Evolutionary conservation across 2,329 filamentous ascomycete genomes (phyloP).

Genomic region (Sporothrix brunneoviolacea): DNA sequence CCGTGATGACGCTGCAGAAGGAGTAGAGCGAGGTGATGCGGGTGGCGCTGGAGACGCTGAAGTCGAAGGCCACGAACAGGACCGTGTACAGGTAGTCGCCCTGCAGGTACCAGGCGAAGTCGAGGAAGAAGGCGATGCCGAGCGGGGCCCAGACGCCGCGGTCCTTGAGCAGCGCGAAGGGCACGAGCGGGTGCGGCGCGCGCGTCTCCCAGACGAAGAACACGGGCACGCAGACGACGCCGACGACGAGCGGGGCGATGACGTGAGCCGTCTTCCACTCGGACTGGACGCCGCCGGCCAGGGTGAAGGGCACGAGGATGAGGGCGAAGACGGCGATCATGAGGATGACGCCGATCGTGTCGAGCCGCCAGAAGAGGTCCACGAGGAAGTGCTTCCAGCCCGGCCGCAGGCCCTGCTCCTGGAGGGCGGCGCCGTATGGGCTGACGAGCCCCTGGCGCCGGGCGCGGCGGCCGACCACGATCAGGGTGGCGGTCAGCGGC

Average conservation of each 20-base stretch:
- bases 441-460: slow-evolving; percentile 42
- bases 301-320: slow-evolving; percentile 38
- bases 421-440: slow-evolving; percentile 9
- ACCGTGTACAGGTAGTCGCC: slow-evolving; percentile 59
- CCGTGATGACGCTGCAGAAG: slow-evolving; percentile 50
- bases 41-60: slow-evolving; percentile 48
- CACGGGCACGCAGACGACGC: slow-evolving; percentile 40
- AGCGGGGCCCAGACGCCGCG: slow-evolving; percentile 58
- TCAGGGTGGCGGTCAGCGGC: slow-evolving; percentile 38
- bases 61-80: slow-evolving; percentile 54
- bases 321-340: slow-evolving; percentile 41
- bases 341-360: slow-evolving; percentile 39
- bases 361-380: slow-evolving; percentile 41
- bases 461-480: slow-evolving; percentile 45
- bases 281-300: slow-evolving; percentile 36
- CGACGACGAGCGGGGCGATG: slow-evolving; percentile 39
- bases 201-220: slow-evolving; percentile 45
- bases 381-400: slow-evolving; percentile 20
- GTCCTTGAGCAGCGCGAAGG: slow-evolving; percentile 55
- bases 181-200: slow-evolving; percentile 48
- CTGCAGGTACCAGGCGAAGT: slow-evolving; percentile 57
- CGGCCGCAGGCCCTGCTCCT: slow-evolving; percentile 18
- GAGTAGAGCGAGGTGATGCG: slow-evolving; percentile 55
- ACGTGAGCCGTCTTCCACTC: slow-evolving; percentile 34
- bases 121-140: slow-evolving; percentile 50